Evolutionary conservation across 2,329 filamentous ascomycete species (phyloP).

Genomic region (Fusarium gaditjirri): DNA sequence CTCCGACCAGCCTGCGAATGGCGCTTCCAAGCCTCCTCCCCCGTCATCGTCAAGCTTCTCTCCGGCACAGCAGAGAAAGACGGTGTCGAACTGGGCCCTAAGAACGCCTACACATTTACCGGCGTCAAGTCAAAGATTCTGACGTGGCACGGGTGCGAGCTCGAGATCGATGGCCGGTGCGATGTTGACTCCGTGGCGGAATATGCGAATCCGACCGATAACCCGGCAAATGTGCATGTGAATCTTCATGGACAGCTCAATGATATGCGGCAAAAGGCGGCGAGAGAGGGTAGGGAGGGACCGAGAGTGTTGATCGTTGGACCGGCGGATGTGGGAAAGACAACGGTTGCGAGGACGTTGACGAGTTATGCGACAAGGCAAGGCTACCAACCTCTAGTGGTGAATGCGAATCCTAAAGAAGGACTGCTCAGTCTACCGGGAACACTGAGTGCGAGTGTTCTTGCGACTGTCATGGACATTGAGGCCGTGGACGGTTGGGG

Average conservation of each 20-base stretch:
- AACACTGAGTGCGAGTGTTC: conserved; percentile 85
- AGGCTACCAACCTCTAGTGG: conserved; percentile 79
- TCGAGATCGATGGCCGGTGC: conserved; percentile 77
- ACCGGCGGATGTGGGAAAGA: conserved; percentile 83
- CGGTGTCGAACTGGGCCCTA: conserved; percentile 88
- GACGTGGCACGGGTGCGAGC: conserved; percentile 89
- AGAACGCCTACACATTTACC: conserved; percentile 82
- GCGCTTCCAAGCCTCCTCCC: conserved; percentile 76
- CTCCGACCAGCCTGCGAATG: conserved; percentile 78
- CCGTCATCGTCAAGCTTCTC: conserved; percentile 69
- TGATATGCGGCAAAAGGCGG: conserved; percentile 72
- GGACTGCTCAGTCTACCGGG: conserved; percentile 82
- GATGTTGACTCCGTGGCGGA: conserved; percentile 68
- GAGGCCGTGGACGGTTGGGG: conserved; percentile 85
- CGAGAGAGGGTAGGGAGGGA: conserved; percentile 62
- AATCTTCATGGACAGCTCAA: conserved; percentile 92
- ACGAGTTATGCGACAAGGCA: conserved; percentile 81
- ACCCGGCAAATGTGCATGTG: conserved; percentile 80
- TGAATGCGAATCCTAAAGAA: conserved; percentile 87
- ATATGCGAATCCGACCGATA: conserved; percentile 76
- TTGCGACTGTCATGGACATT: conserved; percentile 87
- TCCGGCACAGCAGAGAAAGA: conserved; percentile 92
- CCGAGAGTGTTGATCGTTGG: conserved; percentile 89
- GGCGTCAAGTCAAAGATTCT: conserved; percentile 88
- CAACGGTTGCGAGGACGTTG: conserved; percentile 79